phyloP scores from a whole-genome alignment of 2,329 filamentous ascomycete species.

The Alternaria consortialis region DNA sequence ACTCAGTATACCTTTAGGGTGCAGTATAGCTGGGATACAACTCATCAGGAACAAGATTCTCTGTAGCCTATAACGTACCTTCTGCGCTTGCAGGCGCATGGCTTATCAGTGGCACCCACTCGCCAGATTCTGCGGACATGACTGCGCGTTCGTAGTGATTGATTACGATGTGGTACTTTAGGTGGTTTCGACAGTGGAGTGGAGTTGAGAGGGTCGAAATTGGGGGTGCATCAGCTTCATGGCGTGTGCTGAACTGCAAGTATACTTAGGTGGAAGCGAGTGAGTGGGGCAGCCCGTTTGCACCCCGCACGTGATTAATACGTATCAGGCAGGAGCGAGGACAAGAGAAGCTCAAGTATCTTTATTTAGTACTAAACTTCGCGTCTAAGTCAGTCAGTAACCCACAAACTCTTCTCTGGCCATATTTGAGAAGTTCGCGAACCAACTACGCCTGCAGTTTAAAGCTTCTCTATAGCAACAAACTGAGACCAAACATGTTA shows the following conservation, averaged over 20 bases:
- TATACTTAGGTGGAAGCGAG: background rate
- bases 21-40: background rate
- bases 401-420: no score
- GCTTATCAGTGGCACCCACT: background rate
- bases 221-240: background rate
- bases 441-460: no score
- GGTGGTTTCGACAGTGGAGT: background rate
- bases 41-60: background rate
- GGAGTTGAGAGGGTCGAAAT: background rate
- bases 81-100: constrained; percentile 5
- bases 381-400: no score
- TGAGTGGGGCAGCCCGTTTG: constrained; percentile 18
- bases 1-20: background rate
- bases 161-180: background rate
- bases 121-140: constrained; percentile 3
- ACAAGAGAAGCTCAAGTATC: background rate
- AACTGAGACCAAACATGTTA: no score
- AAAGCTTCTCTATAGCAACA: no score
- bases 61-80: constrained; percentile 1
- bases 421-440: no score
- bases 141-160: background rate
- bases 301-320: constrained; percentile 10
- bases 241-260: constrained; percentile 1
- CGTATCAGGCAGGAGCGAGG: no score
- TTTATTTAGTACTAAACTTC: background rate